Evolutionary conservation across 192 early-diverging fungal species (phyloP).

Genomic region (Umbelopsis sp.): DNA sequence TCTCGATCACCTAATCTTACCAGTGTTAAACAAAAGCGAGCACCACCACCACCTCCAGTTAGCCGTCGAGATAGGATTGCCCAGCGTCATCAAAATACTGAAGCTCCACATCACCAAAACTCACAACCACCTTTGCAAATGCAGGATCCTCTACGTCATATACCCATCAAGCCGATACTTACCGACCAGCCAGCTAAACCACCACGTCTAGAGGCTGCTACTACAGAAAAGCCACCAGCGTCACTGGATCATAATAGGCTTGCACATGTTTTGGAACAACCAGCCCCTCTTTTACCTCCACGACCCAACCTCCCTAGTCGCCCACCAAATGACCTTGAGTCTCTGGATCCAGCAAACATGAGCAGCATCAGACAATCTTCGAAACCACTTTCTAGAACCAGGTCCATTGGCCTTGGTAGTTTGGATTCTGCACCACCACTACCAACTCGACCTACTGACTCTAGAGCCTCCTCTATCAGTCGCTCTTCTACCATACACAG

Average conservation of each 20-base stretch:
- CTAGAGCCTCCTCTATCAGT: background rate
- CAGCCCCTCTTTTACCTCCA: conserved; percentile 3
- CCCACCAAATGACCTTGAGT: background rate
- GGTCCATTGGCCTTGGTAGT: background rate
- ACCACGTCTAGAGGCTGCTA: background rate
- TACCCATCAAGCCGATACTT: background rate
- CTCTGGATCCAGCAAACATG: background rate
- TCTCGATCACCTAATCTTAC: conserved; percentile 20
- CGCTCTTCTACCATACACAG: background rate
- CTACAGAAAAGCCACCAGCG: background rate
- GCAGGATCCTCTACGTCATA: conserved; percentile 12
- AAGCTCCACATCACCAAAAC: background rate
- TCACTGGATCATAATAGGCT: background rate
- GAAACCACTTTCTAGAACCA: conserved; percentile 7
- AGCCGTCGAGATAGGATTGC: background rate
- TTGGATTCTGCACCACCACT: conserved; percentile 15
- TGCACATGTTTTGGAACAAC: background rate
- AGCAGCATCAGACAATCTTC: background rate
- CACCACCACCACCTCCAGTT: background rate
- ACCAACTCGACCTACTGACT: background rate
- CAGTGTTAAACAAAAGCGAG: conserved; percentile 17
- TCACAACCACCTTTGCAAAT: background rate
- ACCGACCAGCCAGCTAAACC: background rate
- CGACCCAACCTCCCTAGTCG: background rate
- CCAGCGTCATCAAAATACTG: background rate